These are phyloP conservation scores for Triangularia verruculosa DNA, from an alignment of 2,329 filamentous ascomycete genomes.

Conservation along the genomic window DNA sequence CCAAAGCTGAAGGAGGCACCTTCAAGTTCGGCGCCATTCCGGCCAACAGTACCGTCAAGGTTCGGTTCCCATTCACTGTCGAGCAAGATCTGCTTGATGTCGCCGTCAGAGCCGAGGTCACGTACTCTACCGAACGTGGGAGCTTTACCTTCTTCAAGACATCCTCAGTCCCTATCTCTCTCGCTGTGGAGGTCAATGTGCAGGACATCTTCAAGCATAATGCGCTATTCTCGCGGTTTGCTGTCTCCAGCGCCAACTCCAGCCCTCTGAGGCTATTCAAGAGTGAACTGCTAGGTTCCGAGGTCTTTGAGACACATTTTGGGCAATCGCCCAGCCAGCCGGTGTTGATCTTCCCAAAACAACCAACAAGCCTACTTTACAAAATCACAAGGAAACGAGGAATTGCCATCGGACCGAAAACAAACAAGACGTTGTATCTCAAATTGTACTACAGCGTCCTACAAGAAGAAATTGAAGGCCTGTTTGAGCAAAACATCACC, in stretches of 20 bases:
- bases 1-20: constrained; percentile 52
- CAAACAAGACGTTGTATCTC: constrained; percentile 57
- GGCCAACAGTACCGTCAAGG: constrained; percentile 46
- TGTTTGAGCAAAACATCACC: constrained; percentile 44
- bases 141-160: constrained; percentile 62
- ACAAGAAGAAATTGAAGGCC: constrained; percentile 65
- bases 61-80: constrained; percentile 77
- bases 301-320: constrained; percentile 64
- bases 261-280: constrained; percentile 72
- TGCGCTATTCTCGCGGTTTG: constrained; percentile 83
- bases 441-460: constrained; percentile 73
- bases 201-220: constrained; percentile 90
- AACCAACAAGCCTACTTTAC: constrained; percentile 78
- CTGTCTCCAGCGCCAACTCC: constrained; percentile 74
- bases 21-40: constrained; percentile 50
- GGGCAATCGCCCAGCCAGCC: constrained; percentile 50
- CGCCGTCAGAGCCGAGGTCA: constrained; percentile 70
- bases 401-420: constrained; percentile 34
- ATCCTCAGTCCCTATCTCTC: constrained; percentile 64
- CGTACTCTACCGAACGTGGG: constrained; percentile 66
- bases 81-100: constrained; percentile 73
- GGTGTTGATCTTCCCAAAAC: constrained; percentile 71
- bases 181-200: constrained; percentile 91
- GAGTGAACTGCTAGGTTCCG: constrained; percentile 68
- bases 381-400: constrained; percentile 61